These are phyloP conservation scores for Macrophomina pseudophaseolina DNA, from an alignment of 2,329 filamentous ascomycete genomes.

Conservation along the genomic window DNA sequence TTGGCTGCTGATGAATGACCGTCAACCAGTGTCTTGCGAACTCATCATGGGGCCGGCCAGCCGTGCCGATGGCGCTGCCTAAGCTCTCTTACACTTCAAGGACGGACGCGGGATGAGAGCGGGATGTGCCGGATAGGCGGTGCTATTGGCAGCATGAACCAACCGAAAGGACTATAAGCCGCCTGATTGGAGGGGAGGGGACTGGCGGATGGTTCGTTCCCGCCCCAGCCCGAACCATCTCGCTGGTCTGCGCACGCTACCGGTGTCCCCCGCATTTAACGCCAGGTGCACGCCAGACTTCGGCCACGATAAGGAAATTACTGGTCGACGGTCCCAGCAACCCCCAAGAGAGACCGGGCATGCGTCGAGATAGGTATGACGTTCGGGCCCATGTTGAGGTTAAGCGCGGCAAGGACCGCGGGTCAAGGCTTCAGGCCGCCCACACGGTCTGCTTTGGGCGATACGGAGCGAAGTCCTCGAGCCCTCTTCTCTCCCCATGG, in stretches of 20 bases:
- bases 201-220: background rate
- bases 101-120: background rate
- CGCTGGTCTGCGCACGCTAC: background rate
- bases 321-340: no score
- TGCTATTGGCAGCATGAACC: background rate
- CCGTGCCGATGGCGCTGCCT: background rate
- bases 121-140: background rate
- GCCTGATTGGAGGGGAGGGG: background rate
- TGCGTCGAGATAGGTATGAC: background rate
- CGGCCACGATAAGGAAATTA: background rate
- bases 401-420: background rate
- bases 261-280: background rate
- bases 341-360: background rate
- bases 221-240: background rate
- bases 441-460: background rate
- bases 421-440: background rate
- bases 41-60: background rate
- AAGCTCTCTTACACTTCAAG: background rate
- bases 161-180: background rate
- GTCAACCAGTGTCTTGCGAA: background rate
- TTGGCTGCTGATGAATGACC: background rate
- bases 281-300: background rate
- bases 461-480: slow-evolving; percentile 4
- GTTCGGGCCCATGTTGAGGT: background rate
- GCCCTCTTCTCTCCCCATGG: background rate